These are phyloP conservation scores for Suhomyces tanzawaensis DNA, from an alignment of 805 yeast species.

Conservation along the genomic window DNA sequence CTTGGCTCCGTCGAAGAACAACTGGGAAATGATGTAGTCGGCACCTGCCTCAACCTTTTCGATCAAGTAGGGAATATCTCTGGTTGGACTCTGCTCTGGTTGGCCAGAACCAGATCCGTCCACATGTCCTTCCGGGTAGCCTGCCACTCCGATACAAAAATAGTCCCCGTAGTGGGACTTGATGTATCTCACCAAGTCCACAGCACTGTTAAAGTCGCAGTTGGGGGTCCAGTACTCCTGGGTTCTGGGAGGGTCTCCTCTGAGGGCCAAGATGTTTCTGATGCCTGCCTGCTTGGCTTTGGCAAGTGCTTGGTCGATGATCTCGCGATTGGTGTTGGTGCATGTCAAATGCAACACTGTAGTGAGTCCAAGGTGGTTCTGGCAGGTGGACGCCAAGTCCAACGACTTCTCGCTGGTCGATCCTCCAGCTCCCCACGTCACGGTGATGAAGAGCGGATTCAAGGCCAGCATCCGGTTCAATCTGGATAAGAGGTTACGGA, in stretches of 20 bases:
- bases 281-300: slow-evolving; percentile 77
- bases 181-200: slow-evolving; percentile 82
- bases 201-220: slow-evolving; percentile 71
- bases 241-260: slow-evolving; percentile 95
- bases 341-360: slow-evolving; percentile 95
- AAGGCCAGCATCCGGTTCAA: slow-evolving; percentile 83
- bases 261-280: slow-evolving; percentile 81
- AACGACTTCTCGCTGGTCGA: slow-evolving; percentile 84
- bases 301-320: slow-evolving; percentile 76
- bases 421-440: slow-evolving; percentile 99
- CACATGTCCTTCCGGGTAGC: slow-evolving; percentile 96
- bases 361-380: slow-evolving; percentile 72
- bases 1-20: slow-evolving; percentile 83
- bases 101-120: slow-evolving; percentile 64
- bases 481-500: slow-evolving; percentile 79
- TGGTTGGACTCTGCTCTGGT: slow-evolving; percentile 58
- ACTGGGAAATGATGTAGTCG: slow-evolving; percentile 85
- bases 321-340: slow-evolving; percentile 77
- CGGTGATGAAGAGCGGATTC: slow-evolving; percentile 85
- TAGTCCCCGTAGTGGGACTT: slow-evolving; percentile 67
- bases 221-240: slow-evolving; percentile 56
- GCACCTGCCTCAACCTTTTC: slow-evolving; percentile 95
- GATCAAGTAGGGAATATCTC: slow-evolving; percentile 74
- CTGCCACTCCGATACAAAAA: slow-evolving; percentile 95
- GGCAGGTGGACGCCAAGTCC: slow-evolving; percentile 77